Conservation (phyloP, 495 filamentous ascomycete species). For the Xylaria castorea region DNA sequence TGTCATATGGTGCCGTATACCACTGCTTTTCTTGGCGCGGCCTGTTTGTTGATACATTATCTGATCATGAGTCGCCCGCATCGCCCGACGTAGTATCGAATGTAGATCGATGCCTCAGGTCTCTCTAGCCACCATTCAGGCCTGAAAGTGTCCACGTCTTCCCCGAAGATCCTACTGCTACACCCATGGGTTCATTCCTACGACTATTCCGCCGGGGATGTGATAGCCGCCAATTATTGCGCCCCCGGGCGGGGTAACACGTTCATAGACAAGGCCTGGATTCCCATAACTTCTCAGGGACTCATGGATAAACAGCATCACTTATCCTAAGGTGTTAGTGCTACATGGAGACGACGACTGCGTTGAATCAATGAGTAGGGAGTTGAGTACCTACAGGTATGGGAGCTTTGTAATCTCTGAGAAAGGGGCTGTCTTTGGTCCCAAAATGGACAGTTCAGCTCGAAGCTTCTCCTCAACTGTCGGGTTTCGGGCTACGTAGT, state of each 20-base stretch:
- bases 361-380: background rate
- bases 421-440: background rate
- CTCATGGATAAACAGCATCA: constrained; percentile 1
- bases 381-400: background rate
- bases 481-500: background rate
- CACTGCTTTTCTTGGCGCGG: background rate
- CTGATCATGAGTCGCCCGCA: background rate
- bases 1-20: background rate
- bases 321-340: background rate
- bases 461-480: background rate
- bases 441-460: background rate
- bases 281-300: background rate
- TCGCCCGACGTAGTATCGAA: background rate
- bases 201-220: background rate
- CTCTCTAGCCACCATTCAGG: background rate
- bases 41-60: background rate
- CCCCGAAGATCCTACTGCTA: background rate
- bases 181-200: constrained; percentile 13
- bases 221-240: background rate
- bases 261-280: background rate
- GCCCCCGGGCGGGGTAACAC: background rate
- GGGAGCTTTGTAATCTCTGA: background rate
- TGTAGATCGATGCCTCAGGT: background rate
- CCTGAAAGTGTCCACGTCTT: background rate
- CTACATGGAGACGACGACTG: background rate